These are phyloP conservation scores for Lepiota venenata DNA, from an alignment of 768 basidiomycete species.

Conservation along the genomic window DNA sequence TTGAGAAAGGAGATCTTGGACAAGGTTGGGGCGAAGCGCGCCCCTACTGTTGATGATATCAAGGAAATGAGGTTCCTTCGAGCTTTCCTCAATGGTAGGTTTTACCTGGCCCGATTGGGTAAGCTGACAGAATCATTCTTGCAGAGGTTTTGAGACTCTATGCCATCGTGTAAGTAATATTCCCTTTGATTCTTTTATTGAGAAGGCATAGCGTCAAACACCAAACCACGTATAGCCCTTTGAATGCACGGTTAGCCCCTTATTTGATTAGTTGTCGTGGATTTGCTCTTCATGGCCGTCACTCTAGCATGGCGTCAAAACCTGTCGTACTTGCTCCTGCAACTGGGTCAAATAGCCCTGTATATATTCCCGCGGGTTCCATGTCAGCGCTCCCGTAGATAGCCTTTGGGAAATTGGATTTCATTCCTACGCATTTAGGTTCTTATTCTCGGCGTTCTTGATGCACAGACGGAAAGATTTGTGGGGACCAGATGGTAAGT, in stretches of 20 bases:
- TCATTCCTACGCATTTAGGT: not conserved
- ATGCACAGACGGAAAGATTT: constrained; percentile 44
- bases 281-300: not conserved
- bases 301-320: constrained; percentile 13
- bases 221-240: not conserved
- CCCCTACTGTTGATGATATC: constrained; percentile 38
- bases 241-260: constrained; percentile 1
- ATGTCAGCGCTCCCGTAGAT: constrained; percentile 15
- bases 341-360: constrained; percentile 16
- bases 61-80: constrained; percentile 33
- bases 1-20: constrained; percentile 34
- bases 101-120: not conserved
- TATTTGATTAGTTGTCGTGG: not conserved
- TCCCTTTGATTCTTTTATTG: no score
- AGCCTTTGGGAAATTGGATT: not conserved
- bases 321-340: constrained; percentile 13
- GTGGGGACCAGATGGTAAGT: constrained; percentile 58
- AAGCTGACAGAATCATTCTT: not conserved
- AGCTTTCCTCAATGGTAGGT: constrained; percentile 23
- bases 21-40: constrained; percentile 27
- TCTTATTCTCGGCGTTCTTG: constrained; percentile 29
- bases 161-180: constrained; percentile 13
- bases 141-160: constrained; percentile 14
- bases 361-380: constrained; percentile 16
- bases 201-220: no score